Conservation (phyloP, 768 basidiomycete genomes). For the Obba rivulosa region DNA sequence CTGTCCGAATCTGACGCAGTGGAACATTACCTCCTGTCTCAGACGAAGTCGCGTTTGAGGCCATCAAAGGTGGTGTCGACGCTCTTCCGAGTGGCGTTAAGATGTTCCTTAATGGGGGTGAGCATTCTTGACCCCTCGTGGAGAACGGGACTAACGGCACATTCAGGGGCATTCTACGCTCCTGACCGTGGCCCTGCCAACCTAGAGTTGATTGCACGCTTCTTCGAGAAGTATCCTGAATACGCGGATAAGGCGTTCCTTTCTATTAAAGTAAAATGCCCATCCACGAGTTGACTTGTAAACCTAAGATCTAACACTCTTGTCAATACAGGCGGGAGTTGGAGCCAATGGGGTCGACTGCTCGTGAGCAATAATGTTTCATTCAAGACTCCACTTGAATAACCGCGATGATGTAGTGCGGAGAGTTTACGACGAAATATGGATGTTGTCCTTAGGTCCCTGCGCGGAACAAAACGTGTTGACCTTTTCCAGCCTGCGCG, state of each 20-base stretch:
- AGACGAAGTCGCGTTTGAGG: conserved; percentile 55
- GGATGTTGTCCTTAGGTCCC: conserved; percentile 33
- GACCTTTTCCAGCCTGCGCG: conserved; percentile 56
- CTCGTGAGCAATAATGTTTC: too few species aligned
- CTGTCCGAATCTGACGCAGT: neutral
- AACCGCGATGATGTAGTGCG: conserved; percentile 27
- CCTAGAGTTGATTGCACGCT: conserved; percentile 41
- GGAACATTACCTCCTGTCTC: conserved; percentile 31
- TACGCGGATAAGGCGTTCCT: conserved; percentile 41
- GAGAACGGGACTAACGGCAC: conserved; percentile 9
- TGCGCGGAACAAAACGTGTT: conserved; percentile 47
- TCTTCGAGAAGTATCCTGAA: conserved; percentile 42
- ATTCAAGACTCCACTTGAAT: neutral
- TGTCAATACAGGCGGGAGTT: neutral
- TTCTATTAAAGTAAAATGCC: conserved; percentile 38
- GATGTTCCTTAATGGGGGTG: conserved; percentile 46
- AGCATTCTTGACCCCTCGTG: neutral
- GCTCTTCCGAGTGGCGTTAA: conserved; percentile 37
- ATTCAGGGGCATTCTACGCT: conserved; percentile 53
- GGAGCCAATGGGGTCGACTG: too few species aligned
- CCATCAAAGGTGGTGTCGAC: conserved; percentile 49
- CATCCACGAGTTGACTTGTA: conserved; percentile 23
- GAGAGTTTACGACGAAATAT: conserved; percentile 43
- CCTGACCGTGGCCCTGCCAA: conserved; percentile 34
- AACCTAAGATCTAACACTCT: conserved; percentile 5